Evolutionary conservation across 164 flowering plant genomes (phyloP), one percentile per base, ranked within the genome.

Genomic region (Vitis cinerea): DNA sequence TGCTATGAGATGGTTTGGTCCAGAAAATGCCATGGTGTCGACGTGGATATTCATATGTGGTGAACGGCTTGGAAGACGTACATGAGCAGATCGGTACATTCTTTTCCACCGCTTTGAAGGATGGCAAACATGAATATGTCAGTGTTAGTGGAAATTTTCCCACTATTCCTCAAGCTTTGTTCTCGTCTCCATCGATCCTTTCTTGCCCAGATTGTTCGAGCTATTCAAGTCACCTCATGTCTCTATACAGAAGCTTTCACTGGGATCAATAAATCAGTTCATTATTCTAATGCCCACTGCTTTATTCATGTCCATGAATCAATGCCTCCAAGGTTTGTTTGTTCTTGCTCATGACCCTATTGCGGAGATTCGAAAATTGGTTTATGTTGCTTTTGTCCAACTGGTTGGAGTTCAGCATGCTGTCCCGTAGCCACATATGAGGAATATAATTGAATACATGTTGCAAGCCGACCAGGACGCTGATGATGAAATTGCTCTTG

Each of bases 401-500:
- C 80, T 96, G 63, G 84, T 89, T 77, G 99, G 92, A 87, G 88
- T 96, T 65, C 90, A 83, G 17, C 90, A 96, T 10, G 73, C 91
- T 60, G 77, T 92, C 74, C 74, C 92, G 80, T 97, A 92, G 99
- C 97, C 94, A 29, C 98, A 92, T 79, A 66, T 96, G 71, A 82
- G 85, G 78, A 88, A 96, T 80, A 82, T 96, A 8, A 84, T 90
- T 77, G 96, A 92, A 77, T 96, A 93, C 80, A 92, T 96, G 83
- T 81, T 96, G 79, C 94, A 81, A 92, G 99, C 91, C 49, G 93
- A 93, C 78, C 87, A 88, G 83, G 98, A 92, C 65, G 51, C 71
- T 64, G 97, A 92, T 80, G 96, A 92, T 49, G 98, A 93, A 83
- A 98, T 94, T 68, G 86, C 97, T 59, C 97, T 96, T 71, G 99